Conservation (phyloP, 116 monocot genomes). For the Thalassia testudinum region DNA sequence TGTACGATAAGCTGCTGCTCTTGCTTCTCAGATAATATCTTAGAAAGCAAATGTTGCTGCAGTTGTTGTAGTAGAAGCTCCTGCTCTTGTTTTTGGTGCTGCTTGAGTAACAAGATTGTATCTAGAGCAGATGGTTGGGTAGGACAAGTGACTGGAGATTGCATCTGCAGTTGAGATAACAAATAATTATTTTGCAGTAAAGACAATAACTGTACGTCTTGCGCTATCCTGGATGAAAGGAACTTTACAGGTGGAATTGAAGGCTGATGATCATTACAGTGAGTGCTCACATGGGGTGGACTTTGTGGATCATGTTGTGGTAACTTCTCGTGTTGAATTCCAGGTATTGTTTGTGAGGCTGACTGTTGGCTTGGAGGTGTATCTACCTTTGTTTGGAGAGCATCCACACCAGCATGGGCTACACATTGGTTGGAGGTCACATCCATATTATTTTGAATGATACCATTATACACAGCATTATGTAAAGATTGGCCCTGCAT, state of each 20-base stretch:
- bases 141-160: constrained; percentile 31
- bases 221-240: constrained; percentile 35
- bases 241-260: constrained; percentile 30
- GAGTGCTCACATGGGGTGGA: constrained; percentile 31
- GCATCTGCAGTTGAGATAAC: constrained; percentile 62
- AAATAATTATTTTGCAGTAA: constrained; percentile 74
- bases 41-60: constrained; percentile 56
- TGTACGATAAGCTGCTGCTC: constrained; percentile 2
- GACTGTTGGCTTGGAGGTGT: constrained; percentile 35
- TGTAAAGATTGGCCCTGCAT: constrained; percentile 22
- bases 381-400: no score
- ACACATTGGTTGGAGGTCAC: no score
- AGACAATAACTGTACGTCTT: constrained; percentile 50
- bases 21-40: constrained; percentile 41
- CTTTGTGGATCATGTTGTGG: constrained; percentile 26
- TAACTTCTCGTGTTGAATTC: constrained; percentile 39
- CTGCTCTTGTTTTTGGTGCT: constrained; percentile 60
- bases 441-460: constrained; percentile 22
- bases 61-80: constrained; percentile 29
- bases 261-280: constrained; percentile 22
- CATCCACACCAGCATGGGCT: no score
- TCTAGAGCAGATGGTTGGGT: constrained; percentile 44
- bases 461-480: constrained; percentile 17
- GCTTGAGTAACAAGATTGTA: constrained; percentile 48
- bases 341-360: constrained; percentile 27